These are phyloP conservation scores for Phytophthora litchii DNA, from an alignment of 352 stramenopile species.

Conservation along the genomic window DNA sequence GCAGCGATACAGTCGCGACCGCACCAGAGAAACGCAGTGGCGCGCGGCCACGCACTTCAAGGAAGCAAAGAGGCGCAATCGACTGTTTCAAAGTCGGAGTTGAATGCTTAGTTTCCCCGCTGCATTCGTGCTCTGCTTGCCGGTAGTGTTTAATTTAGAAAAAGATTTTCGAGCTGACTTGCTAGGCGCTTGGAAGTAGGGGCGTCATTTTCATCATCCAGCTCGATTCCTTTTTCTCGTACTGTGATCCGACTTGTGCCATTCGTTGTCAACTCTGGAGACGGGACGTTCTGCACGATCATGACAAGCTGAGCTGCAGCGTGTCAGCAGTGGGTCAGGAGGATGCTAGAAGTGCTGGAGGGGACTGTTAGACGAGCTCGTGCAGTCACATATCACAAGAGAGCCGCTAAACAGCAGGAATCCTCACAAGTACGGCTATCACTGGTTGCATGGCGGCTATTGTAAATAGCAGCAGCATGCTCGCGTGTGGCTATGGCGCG, in stretches of 20 bases:
- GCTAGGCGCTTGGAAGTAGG: no score
- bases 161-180: no score
- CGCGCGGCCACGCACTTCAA: conserved; percentile 11
- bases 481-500: neutral
- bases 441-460: neutral
- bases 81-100: no score
- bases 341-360: neutral
- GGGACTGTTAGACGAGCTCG: neutral
- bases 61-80: conserved; percentile 19
- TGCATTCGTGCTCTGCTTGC: no score
- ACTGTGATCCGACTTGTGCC: neutral
- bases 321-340: neutral
- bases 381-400: neutral
- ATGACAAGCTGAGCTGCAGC: neutral
- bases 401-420: neutral
- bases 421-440: neutral
- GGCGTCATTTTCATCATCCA: neutral
- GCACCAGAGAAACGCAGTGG: conserved; percentile 6
- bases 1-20: neutral
- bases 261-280: neutral
- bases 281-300: neutral
- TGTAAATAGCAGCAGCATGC: neutral
- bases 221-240: neutral
- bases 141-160: no score
- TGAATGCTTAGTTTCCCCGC: no score